phyloP scores from a whole-genome alignment of 2,329 filamentous ascomycete genomes.

The Penicillium sp. region DNA sequence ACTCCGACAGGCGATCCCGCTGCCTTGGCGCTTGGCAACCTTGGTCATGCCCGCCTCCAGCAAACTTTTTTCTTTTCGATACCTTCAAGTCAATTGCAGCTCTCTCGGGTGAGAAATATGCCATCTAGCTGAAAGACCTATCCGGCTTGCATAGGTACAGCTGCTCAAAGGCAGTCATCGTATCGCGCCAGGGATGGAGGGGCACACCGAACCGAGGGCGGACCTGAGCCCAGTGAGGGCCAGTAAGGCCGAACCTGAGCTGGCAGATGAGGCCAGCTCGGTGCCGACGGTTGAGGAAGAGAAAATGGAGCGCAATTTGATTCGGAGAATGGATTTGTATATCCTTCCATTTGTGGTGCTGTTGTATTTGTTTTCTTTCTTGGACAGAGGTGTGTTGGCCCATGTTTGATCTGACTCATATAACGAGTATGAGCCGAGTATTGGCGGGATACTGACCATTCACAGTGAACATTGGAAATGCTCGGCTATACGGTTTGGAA shows the following conservation, averaged over 20 bases:
- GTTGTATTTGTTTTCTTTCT: conserved; percentile 74
- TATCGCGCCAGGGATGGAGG: conserved; percentile 24
- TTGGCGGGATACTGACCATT: conserved; percentile 17
- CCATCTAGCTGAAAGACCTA: background rate
- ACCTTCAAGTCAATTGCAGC: background rate
- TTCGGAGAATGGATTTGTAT: conserved; percentile 50
- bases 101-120: conserved; percentile 1
- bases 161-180: conserved; percentile 1
- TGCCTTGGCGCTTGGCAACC: conserved; percentile 24
- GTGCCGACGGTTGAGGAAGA: conserved; percentile 35
- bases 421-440: background rate
- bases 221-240: conserved; percentile 25
- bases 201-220: conserved; percentile 19
- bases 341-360: conserved; percentile 51
- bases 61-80: conserved; percentile 8
- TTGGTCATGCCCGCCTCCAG: conserved; percentile 7
- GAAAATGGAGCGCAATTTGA: conserved; percentile 38
- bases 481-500: conserved; percentile 68
- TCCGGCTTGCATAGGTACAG: background rate
- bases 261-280: conserved; percentile 25
- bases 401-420: conserved; percentile 12
- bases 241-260: conserved; percentile 18
- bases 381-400: conserved; percentile 62
- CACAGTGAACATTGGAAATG: conserved; percentile 74
- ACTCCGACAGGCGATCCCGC: conserved; percentile 8